Percentiles rank a stretch among this genome's conserved stretches.
phyloP scores from a whole-genome alignment of 345 rosid genomes.

The Camelina hispida region DNA sequence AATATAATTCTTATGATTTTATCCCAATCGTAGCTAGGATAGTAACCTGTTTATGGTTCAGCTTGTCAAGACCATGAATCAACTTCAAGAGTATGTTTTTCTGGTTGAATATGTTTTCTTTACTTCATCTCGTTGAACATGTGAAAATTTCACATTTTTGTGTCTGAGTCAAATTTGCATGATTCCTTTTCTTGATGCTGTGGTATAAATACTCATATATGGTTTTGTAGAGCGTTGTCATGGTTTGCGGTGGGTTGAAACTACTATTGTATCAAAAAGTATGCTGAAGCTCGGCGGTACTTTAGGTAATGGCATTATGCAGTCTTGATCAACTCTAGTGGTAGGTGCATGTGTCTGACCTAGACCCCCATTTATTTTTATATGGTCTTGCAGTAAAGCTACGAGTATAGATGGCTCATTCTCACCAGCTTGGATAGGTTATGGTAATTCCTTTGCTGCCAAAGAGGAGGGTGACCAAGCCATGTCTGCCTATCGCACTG shows the following conservation, averaged over 20 bases:
- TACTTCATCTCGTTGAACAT: background rate
- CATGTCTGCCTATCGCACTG: conserved; percentile 93
- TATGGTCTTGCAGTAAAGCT: conserved; percentile 71
- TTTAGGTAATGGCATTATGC: conserved; percentile 61
- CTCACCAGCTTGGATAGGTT: conserved; percentile 94
- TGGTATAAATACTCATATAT: conserved; percentile 21
- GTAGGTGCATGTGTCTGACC: conserved; percentile 17
- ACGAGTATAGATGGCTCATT: conserved; percentile 81
- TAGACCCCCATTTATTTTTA: conserved; percentile 26
- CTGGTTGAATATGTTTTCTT: background rate
- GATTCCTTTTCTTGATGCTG: conserved; percentile 23
- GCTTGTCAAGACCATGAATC: conserved; percentile 13
- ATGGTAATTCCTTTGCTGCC: conserved; percentile 89
- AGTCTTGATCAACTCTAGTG: conserved; percentile 20
- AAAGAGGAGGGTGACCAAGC: conserved; percentile 97
- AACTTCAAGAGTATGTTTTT: background rate
- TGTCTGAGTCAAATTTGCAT: conserved; percentile 16
- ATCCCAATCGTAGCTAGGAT: conserved; percentile 16
- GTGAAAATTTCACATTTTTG: background rate
- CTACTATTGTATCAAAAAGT: conserved; percentile 84
- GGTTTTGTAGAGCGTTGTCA: conserved; percentile 79
- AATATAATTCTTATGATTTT: conserved; percentile 2
- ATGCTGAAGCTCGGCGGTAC: conserved; percentile 83
- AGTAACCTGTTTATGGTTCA: conserved; percentile 2
- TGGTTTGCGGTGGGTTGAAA: conserved; percentile 92